Evolutionary conservation across 1,139 yeast genomes (phyloP), one percentile per base, ranked within the genome.

Genomic region (Sugiyamaella japonica): DNA sequence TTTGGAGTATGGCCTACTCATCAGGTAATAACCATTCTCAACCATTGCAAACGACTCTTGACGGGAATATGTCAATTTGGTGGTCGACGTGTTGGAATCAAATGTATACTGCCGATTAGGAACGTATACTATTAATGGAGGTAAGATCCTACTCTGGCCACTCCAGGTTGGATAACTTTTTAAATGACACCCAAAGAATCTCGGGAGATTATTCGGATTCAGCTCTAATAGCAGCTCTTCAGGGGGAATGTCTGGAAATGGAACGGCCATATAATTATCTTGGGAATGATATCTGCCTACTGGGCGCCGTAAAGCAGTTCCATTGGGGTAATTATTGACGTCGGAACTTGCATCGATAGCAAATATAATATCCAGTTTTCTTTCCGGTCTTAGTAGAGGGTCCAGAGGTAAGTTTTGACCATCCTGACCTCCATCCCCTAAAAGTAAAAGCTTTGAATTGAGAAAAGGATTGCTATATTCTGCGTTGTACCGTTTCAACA

Each of bases 401-500:
- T 80, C 76, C 45, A 88, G 73, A 13, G 97, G 96, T 40, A 89
- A 76, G 64, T 87, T 87, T 69, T 88, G 90, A 13, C 70, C 69
- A 72, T 89, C 96, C 70, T 85, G 91, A 59, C 96, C 96, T 57
- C 97, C 97, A 68, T 89, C 96, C 28, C 83, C 90, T 57, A 89
- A 75, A 67, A 73, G 80, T 54, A 88, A 72, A 15, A 56, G 48
- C 15, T 56, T 50, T 8, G 57, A 51, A 25, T 50, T 48, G 7
- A 59, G 55, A 41, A 55, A 59, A 10, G 80, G 73, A 16, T 56
- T 53, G 10, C 88, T 89, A 3, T 95, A 95, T 13, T 37, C 28
- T 9, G 16, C 72, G 68, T 37, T 23, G 32, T 43, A 37, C 12
- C 40, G 23, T 10, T 34, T 44, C 8, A 45, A 17, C 13, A 25